A percentile compares a stretch with the other conserved stretches of the same genome.
Evolutionary conservation across 2,329 filamentous ascomycete genomes (phyloP).

Genomic region (Xylariaceae sp.): DNA sequence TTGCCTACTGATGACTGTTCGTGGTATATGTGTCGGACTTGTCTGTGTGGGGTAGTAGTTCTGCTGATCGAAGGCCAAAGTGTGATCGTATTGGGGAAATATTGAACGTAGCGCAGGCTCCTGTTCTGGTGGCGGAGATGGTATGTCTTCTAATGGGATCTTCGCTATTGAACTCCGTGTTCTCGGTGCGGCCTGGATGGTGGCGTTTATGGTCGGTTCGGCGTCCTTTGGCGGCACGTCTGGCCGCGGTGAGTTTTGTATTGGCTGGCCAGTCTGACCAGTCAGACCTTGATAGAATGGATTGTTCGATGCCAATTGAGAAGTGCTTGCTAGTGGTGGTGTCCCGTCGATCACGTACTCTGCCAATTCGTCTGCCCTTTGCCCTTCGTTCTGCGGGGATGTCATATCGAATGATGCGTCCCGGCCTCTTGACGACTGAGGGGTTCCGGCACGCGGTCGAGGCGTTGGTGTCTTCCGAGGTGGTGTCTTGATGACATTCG

Average conservation of each 20-base stretch:
- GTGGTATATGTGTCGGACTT: conserved; percentile 62
- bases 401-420: conserved; percentile 31
- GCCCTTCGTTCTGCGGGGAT: conserved; percentile 27
- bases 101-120: conserved; percentile 61
- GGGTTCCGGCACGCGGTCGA: conserved; percentile 27
- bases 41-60: conserved; percentile 67
- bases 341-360: conserved; percentile 32
- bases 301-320: conserved; percentile 25
- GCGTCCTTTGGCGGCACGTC: conserved; percentile 39
- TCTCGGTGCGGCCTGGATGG: conserved; percentile 48
- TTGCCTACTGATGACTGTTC: conserved; percentile 62
- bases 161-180: conserved; percentile 59
- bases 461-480: conserved; percentile 42
- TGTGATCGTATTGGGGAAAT: conserved; percentile 72
- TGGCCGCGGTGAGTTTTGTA: conserved; percentile 33
- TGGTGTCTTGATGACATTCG: conserved; percentile 40
- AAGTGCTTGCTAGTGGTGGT: conserved; percentile 16
- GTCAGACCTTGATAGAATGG: conserved; percentile 27
- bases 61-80: conserved; percentile 64
- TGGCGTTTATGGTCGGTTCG: conserved; percentile 47
- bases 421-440: conserved; percentile 28
- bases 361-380: conserved; percentile 27
- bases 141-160: conserved; percentile 41
- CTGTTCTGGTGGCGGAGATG: conserved; percentile 22
- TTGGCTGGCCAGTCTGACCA: conserved; percentile 22